A percentile compares a stretch with the other conserved stretches of the same genome.
Conservation (phyloP, 192 early-diverging fungal genomes). For the Rhizoclosmatium sp. region DNA sequence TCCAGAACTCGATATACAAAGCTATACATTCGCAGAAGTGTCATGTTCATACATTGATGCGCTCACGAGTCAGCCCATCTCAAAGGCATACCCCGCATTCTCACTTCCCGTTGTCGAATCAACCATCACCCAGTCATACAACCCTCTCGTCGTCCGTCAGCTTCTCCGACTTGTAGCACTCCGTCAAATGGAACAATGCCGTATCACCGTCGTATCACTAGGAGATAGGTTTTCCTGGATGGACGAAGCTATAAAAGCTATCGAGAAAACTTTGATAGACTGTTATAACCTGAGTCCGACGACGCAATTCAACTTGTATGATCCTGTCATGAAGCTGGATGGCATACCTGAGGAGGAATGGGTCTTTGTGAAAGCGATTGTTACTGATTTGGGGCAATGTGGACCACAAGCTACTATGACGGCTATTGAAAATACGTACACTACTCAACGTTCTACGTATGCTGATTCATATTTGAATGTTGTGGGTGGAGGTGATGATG, state of each 20-base stretch:
- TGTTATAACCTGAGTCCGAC: background rate
- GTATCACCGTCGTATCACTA: background rate
- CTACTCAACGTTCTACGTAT: background rate
- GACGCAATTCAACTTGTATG: background rate
- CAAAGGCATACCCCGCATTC: background rate
- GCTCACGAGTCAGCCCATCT: background rate
- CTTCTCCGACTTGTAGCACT: slow-evolving; percentile 8
- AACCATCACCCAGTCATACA: background rate
- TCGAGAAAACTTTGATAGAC: background rate
- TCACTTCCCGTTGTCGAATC: background rate
- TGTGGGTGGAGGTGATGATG: no score
- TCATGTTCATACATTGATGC: background rate
- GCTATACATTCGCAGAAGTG: background rate
- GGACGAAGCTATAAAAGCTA: background rate
- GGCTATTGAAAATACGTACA: background rate
- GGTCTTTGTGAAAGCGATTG: background rate
- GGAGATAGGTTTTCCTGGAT: background rate
- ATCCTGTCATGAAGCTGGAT: background rate
- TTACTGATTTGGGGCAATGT: background rate
- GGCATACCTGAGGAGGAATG: background rate
- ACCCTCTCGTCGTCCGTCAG: background rate
- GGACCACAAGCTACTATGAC: background rate
- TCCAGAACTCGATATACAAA: background rate
- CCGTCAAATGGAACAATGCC: background rate
- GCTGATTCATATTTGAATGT: no score